phyloP scores from a whole-genome alignment of 495 filamentous ascomycete genomes.

The Aspergillus carlsbadensis region DNA sequence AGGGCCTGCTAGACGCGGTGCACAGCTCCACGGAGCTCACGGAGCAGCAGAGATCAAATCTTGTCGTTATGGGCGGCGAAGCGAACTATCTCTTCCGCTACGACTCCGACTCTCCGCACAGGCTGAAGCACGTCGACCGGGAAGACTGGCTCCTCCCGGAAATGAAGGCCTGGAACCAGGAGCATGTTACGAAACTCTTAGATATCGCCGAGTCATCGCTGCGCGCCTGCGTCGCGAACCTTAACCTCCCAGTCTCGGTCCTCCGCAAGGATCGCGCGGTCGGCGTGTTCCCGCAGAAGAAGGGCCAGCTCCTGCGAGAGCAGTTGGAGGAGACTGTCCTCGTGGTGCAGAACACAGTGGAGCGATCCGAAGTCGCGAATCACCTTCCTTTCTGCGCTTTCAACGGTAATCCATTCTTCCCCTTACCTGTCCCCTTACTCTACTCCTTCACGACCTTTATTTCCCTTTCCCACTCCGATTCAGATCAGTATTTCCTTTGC shows the following conservation, averaged over 20 bases:
- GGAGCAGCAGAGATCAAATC: conserved; percentile 62
- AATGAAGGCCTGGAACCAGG: conserved; percentile 82
- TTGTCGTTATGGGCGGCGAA: conserved; percentile 90
- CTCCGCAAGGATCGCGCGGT: conserved; percentile 92
- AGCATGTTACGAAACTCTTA: conserved; percentile 73
- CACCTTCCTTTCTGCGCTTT: conserved; percentile 94
- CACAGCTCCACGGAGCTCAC: conserved; percentile 58
- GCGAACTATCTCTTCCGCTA: conserved; percentile 87
- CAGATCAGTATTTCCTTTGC: background rate
- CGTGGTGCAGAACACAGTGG: conserved; percentile 86
- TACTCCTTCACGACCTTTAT: too few relatives aligned
- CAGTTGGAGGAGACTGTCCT: conserved; percentile 94
- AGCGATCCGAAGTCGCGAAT: conserved; percentile 68
- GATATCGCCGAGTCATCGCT: conserved; percentile 84
- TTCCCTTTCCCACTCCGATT: too few relatives aligned
- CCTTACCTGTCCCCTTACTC: background rate
- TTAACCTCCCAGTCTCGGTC: conserved; percentile 73
- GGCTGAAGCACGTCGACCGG: conserved; percentile 60
- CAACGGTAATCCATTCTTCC: conserved; percentile 64
- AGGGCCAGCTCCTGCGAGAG: conserved; percentile 74
- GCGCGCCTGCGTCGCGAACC: conserved; percentile 69
- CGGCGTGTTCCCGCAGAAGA: conserved; percentile 68
- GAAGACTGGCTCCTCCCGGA: conserved; percentile 79
- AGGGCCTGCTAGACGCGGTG: conserved; percentile 83
- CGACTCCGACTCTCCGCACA: conserved; percentile 33